Evolutionary conservation across 129 eudicot species (phyloP).

Genomic region (Tagetes erecta): DNA sequence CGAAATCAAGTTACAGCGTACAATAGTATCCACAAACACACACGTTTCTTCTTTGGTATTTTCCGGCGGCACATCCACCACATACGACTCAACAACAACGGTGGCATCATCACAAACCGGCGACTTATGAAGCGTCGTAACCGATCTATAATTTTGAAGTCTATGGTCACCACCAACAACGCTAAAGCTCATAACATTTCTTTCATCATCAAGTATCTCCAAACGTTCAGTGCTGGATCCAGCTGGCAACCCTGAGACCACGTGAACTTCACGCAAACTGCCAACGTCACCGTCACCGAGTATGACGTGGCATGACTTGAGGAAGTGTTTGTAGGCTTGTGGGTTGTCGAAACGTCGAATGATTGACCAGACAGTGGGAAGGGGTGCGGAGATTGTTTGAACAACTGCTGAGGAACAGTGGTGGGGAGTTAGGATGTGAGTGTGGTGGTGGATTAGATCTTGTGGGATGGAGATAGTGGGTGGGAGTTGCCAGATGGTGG

Average conservation of each 20-base stretch:
- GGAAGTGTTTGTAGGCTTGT: slow-evolving; percentile 75
- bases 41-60: slow-evolving; percentile 86
- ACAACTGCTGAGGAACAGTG: slow-evolving; percentile 82
- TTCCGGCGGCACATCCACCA: slow-evolving; percentile 79
- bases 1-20: slow-evolving; percentile 73
- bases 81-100: slow-evolving; percentile 84
- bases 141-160: slow-evolving; percentile 72
- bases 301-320: slow-evolving; percentile 70
- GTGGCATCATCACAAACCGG: slow-evolving; percentile 39
- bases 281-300: slow-evolving; percentile 81
- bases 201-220: slow-evolving; percentile 75
- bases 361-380: slow-evolving; percentile 65
- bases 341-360: slow-evolving; percentile 86
- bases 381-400: slow-evolving; percentile 61
- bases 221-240: slow-evolving; percentile 76
- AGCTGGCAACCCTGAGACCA: slow-evolving; percentile 85
- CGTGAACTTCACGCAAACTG: slow-evolving; percentile 68
- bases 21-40: slow-evolving; percentile 74
- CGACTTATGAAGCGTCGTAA: slow-evolving; percentile 63
- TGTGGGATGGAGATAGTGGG: slow-evolving; percentile 48
- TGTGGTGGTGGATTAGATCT: slow-evolving; percentile 55
- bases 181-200: slow-evolving; percentile 71
- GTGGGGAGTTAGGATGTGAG: slow-evolving; percentile 59
- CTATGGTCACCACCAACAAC: slow-evolving; percentile 85
- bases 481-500: slow-evolving; percentile 39